A percentile compares a stretch with the other conserved stretches of the same genome.
phyloP scores from a whole-genome alignment of 2,329 filamentous ascomycete genomes.

The Aspergillus fischeri region DNA sequence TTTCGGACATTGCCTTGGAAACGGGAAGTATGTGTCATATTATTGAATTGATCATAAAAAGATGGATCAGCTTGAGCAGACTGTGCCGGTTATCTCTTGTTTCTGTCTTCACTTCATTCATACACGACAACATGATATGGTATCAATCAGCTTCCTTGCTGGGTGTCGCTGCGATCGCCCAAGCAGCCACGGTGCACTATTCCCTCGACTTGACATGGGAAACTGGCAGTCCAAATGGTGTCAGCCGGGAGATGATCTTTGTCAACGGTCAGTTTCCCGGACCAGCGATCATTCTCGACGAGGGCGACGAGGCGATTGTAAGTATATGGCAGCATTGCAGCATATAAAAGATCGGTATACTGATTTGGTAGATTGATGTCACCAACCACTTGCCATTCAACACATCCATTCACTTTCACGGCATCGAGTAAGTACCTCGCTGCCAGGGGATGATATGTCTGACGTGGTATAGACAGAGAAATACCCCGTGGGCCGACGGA shows the following conservation, averaged over 20 bases:
- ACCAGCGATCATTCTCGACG: slow-evolving; percentile 23
- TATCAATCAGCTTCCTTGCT: neutral
- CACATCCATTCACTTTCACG: slow-evolving; percentile 32
- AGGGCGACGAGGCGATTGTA: slow-evolving; percentile 29
- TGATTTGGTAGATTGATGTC: slow-evolving; percentile 19
- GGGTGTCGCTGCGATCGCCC: slow-evolving; percentile 3
- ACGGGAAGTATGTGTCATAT: neutral
- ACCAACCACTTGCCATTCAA: slow-evolving; percentile 29
- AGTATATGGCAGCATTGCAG: neutral
- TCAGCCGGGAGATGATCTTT: slow-evolving; percentile 28
- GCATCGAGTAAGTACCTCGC: slow-evolving; percentile 31
- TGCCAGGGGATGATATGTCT: neutral
- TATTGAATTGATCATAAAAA: neutral
- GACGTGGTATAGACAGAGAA: slow-evolving; percentile 33
- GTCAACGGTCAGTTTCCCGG: slow-evolving; percentile 33
- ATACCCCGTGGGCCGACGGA: slow-evolving; percentile 57
- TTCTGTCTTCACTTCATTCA: neutral
- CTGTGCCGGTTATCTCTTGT: neutral
- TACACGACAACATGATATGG: neutral
- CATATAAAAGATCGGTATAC: neutral
- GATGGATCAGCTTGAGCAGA: neutral
- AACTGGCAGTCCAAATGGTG: slow-evolving; percentile 29
- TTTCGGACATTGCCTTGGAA: neutral
- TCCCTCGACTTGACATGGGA: slow-evolving; percentile 30
- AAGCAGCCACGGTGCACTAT: slow-evolving; percentile 6